Evolutionary conservation across 768 basidiomycete species (phyloP).

Genomic region (Boletellus emodensis): DNA sequence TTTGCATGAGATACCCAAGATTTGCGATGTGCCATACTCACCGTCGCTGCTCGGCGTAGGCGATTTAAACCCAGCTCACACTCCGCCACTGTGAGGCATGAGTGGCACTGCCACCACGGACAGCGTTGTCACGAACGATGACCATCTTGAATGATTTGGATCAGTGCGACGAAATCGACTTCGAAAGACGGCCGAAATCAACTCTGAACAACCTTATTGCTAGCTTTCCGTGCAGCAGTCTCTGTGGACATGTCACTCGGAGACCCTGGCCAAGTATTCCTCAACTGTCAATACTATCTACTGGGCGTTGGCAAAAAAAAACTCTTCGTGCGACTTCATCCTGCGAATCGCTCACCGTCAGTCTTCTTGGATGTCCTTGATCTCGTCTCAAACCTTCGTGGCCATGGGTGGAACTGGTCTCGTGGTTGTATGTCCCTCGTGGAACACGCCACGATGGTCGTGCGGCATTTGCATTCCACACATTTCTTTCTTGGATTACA

Average conservation of each 20-base stretch:
- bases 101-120: no score
- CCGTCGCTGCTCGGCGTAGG: not conserved
- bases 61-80: no score
- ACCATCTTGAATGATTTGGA: no score
- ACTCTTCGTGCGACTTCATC: not conserved
- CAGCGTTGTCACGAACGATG: no score
- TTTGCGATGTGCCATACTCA: not conserved
- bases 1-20: not conserved
- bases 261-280: no score
- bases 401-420: slow-evolving; percentile 60
- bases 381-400: slow-evolving; percentile 45
- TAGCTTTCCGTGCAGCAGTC: no score
- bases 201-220: no score
- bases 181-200: no score
- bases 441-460: slow-evolving; percentile 41
- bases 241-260: no score
- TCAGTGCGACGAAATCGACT: no score
- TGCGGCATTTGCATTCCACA: slow-evolving; percentile 34
- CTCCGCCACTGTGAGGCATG: no score
- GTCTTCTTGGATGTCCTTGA: not conserved
- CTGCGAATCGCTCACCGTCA: not conserved
- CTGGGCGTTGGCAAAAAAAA: not conserved
- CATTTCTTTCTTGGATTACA: slow-evolving; percentile 30
- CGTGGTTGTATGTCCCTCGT: slow-evolving; percentile 24
- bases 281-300: not conserved